A percentile compares a stretch with the other conserved stretches of the same genome.
Evolutionary conservation across 345 rosid genomes (phyloP).

Genomic region (Salix viminalis): DNA sequence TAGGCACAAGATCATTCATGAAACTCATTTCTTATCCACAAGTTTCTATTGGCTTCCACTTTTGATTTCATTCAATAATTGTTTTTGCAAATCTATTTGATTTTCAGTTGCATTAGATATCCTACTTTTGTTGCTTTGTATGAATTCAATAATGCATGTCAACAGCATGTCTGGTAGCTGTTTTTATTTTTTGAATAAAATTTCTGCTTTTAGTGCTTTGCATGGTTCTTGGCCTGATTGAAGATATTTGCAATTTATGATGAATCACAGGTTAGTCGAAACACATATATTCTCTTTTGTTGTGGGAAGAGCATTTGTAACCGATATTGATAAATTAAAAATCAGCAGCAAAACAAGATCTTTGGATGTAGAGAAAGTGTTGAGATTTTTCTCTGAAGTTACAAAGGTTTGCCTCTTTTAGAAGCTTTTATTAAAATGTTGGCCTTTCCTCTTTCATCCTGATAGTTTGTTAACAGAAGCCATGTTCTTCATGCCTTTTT

Average conservation of each 20-base stretch:
- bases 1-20: neutral
- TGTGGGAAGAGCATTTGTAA: slow-evolving; percentile 98
- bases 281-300: slow-evolving; percentile 97
- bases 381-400: slow-evolving; percentile 78
- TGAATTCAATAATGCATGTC: neutral
- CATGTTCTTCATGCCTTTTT: slow-evolving; percentile 26
- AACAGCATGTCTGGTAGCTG: neutral
- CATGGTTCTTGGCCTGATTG: slow-evolving; percentile 15
- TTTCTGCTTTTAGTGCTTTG: slow-evolving; percentile 12
- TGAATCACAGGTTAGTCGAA: slow-evolving; percentile 90
- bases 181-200: slow-evolving; percentile 6
- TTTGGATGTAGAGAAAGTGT: slow-evolving; percentile 60
- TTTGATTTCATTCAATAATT: neutral
- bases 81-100: neutral
- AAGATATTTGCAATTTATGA: slow-evolving; percentile 28
- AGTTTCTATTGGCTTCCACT: neutral
- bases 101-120: neutral
- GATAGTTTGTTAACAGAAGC: slow-evolving; percentile 13
- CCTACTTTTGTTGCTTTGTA: neutral
- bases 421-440: slow-evolving; percentile 9
- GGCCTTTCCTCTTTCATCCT: neutral
- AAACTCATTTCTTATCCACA: neutral
- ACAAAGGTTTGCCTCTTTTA: slow-evolving; percentile 52
- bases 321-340: slow-evolving; percentile 95
- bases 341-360: slow-evolving; percentile 88